Evolutionary conservation across 805 yeast species (phyloP).

Genomic region (Starmerella powellii): DNA sequence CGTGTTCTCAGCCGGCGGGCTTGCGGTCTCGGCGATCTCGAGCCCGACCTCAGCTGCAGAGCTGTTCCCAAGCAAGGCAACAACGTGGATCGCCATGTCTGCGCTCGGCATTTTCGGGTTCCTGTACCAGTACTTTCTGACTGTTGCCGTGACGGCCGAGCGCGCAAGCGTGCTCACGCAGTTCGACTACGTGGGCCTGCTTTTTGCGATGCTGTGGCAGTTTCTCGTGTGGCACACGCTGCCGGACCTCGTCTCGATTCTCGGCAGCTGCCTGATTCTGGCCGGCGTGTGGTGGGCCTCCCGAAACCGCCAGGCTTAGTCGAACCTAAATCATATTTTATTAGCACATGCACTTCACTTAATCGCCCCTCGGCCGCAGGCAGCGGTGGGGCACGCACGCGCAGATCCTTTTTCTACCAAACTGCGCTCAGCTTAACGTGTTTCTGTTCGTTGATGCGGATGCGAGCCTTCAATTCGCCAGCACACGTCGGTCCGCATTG

Average conservation of each 20-base stretch:
- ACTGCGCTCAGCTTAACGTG: too few species aligned
- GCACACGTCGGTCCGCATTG: too few species aligned
- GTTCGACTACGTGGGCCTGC: conserved; percentile 61
- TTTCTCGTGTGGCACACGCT: conserved; percentile 53
- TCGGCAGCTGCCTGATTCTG: conserved; percentile 59
- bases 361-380: not conserved
- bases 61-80: not conserved
- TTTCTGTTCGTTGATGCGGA: too few species aligned
- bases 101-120: conserved; percentile 68
- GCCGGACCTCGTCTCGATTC: conserved; percentile 55
- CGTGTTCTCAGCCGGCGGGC: conserved; percentile 41
- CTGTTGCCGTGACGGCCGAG: conserved; percentile 74
- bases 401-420: too few species aligned
- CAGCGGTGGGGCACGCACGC: too few species aligned
- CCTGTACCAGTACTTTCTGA: conserved; percentile 61
- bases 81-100: conserved; percentile 44
- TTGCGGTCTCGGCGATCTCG: not conserved
- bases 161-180: conserved; percentile 63
- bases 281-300: conserved; percentile 18
- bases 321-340: not conserved
- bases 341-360: not conserved
- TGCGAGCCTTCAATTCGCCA: too few species aligned
- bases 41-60: not conserved
- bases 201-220: conserved; percentile 71
- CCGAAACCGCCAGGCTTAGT: too few species aligned